A percentile compares a stretch with the other conserved stretches of the same genome.
phyloP scores from a whole-genome alignment of 2,329 filamentous ascomycete species.

The Colletotrichum sojae region DNA sequence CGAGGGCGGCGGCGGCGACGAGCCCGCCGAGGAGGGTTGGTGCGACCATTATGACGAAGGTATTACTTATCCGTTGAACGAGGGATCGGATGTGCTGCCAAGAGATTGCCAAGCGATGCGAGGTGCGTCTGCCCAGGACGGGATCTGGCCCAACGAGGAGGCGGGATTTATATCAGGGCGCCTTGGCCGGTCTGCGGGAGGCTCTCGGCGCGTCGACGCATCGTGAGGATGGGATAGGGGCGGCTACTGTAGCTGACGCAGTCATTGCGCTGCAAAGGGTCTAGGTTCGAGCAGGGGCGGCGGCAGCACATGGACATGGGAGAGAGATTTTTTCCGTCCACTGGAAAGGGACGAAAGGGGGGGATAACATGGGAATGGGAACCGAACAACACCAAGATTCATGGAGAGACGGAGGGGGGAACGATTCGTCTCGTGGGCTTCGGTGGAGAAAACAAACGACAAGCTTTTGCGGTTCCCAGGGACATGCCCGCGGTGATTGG shows the following conservation, averaged over 20 bases:
- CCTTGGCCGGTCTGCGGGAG: neutral
- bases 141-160: constrained; percentile 14
- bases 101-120: constrained; percentile 32
- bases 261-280: constrained; percentile 12
- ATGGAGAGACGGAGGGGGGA: neutral
- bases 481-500: constrained; percentile 19
- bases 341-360: constrained; percentile 13
- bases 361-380: neutral
- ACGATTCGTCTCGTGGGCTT: constrained; percentile 17
- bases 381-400: constrained; percentile 8
- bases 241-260: constrained; percentile 20
- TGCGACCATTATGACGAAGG: constrained; percentile 27
- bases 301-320: constrained; percentile 21
- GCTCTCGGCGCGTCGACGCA: neutral
- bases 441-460: constrained; percentile 8
- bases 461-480: constrained; percentile 32
- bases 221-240: constrained; percentile 8
- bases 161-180: constrained; percentile 32
- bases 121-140: neutral
- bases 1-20: constrained; percentile 35
- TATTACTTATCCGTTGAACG: neutral
- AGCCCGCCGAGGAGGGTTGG: constrained; percentile 36
- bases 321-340: constrained; percentile 30
- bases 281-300: constrained; percentile 11
- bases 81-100: constrained; percentile 14